These are phyloP conservation scores for Trapa incisa DNA, from an alignment of 345 rosid species.

Conservation along the genomic window DNA sequence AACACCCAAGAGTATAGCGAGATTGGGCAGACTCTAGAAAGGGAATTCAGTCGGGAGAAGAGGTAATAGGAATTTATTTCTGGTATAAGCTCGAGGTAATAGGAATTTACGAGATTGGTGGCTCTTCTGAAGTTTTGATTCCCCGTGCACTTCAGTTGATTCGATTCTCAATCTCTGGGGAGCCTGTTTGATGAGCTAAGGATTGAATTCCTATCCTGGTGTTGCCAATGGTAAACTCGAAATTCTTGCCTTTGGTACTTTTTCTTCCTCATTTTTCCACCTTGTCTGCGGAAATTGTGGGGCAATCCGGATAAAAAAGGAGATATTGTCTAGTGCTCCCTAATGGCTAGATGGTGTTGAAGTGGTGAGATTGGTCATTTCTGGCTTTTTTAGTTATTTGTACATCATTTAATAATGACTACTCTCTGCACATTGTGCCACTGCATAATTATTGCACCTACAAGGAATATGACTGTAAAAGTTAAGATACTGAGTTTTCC, in stretches of 20 bases:
- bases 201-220: neutral
- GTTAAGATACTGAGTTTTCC: neutral
- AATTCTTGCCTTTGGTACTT: neutral
- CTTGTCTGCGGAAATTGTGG: neutral
- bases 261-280: neutral
- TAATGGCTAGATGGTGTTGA: neutral
- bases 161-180: constrained; percentile 1
- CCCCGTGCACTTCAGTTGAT: neutral
- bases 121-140: neutral
- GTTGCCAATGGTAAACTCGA: constrained; percentile 1
- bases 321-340: neutral
- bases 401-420: neutral
- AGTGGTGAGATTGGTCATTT: neutral
- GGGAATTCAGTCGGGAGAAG: neutral
- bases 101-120: neutral
- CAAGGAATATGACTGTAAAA: neutral
- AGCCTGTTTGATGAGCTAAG: constrained; percentile 10
- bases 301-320: neutral
- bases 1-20: neutral
- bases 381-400: neutral
- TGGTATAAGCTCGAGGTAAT: neutral
- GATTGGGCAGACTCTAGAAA: neutral
- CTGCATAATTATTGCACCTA: neutral
- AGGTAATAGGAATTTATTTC: neutral
- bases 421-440: neutral